These are phyloP conservation scores for Durotheca rogersii DNA, from an alignment of 495 filamentous ascomycete species.

Conservation along the genomic window DNA sequence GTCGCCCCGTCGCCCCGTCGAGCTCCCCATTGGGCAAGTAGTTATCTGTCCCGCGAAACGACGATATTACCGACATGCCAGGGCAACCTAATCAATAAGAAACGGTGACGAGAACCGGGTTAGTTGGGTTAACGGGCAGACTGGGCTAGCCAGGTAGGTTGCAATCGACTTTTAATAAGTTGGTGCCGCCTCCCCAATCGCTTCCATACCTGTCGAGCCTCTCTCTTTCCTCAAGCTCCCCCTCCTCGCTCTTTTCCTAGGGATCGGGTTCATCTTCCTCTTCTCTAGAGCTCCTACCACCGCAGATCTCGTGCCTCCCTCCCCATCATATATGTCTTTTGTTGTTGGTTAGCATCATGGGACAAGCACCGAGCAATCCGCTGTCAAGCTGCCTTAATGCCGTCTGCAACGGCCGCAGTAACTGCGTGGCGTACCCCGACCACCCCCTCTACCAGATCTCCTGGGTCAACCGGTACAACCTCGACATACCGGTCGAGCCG, in stretches of 20 bases:
- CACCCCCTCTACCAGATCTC: conserved; percentile 41
- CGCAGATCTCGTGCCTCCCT: too few species aligned
- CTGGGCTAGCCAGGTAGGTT: too few species aligned
- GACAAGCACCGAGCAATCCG: conserved; percentile 31
- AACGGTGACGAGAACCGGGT: too few species aligned
- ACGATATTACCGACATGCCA: conserved; percentile 14
- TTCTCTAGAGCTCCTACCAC: too few species aligned
- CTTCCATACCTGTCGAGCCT: conserved; percentile 15
- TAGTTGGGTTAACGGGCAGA: too few species aligned
- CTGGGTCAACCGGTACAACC: conserved; percentile 61
- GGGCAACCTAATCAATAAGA: too few species aligned
- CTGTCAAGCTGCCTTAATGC: conserved; percentile 42
- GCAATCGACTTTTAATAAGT: conserved; percentile 17
- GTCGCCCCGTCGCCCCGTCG: too few species aligned
- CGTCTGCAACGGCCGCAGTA: conserved; percentile 42
- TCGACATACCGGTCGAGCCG: conserved; percentile 60
- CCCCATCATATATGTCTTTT: conserved; percentile 1
- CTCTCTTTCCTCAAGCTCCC: conserved; percentile 1
- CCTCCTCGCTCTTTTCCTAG: background rate
- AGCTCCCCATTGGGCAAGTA: conserved; percentile 31
- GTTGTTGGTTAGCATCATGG: conserved; percentile 27
- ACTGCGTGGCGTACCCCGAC: conserved; percentile 45
- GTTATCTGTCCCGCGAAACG: conserved; percentile 20
- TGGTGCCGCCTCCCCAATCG: conserved; percentile 5
- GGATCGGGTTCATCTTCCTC: background rate